Evolutionary conservation across 2,329 filamentous ascomycete genomes (phyloP).

Genomic region (Rutstroemia sydowiana): DNA sequence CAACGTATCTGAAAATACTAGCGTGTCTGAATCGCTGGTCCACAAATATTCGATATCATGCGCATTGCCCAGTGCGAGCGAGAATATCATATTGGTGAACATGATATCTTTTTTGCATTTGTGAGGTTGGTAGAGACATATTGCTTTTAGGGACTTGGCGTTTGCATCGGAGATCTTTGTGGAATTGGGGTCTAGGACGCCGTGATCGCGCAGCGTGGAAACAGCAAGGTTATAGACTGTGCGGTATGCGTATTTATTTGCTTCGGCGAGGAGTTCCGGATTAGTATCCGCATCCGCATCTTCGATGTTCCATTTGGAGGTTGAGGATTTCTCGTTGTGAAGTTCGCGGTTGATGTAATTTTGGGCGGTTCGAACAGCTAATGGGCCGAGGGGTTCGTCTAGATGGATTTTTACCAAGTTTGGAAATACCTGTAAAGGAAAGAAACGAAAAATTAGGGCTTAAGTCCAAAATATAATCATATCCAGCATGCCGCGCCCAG

Average conservation of each 20-base stretch:
- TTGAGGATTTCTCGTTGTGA: conserved; percentile 2
- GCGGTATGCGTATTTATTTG: conserved; percentile 11
- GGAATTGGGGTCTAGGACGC: conserved; percentile 6
- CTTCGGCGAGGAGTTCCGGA: conserved; percentile 11
- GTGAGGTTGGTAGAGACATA: conserved; percentile 33
- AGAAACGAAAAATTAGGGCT: not conserved
- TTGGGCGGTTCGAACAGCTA: conserved; percentile 14
- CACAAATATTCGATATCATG: conserved; percentile 32
- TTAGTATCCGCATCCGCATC: conserved; percentile 5
- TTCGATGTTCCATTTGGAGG: conserved; percentile 1
- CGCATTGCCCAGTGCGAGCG: conserved; percentile 29
- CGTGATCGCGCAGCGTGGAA: conserved; percentile 9
- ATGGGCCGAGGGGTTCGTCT: conserved; percentile 13
- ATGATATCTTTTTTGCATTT: conserved; percentile 35
- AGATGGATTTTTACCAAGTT: conserved; percentile 14
- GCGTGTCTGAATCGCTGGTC: conserved; percentile 32
- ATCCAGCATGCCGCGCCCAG: too few species aligned
- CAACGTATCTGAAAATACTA: conserved; percentile 15
- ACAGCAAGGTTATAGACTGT: conserved; percentile 12
- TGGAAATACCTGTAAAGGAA: conserved; percentile 17
- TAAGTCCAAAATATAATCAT: too few species aligned
- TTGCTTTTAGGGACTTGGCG: conserved; percentile 4
- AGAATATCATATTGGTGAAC: conserved; percentile 33
- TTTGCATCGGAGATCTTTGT: too few species aligned
- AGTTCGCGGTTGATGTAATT: conserved; percentile 12